Percentiles rank a stretch among this genome's conserved stretches.
Evolutionary conservation across 306 rosid species (phyloP).

Genomic region (Urtica urens): DNA sequence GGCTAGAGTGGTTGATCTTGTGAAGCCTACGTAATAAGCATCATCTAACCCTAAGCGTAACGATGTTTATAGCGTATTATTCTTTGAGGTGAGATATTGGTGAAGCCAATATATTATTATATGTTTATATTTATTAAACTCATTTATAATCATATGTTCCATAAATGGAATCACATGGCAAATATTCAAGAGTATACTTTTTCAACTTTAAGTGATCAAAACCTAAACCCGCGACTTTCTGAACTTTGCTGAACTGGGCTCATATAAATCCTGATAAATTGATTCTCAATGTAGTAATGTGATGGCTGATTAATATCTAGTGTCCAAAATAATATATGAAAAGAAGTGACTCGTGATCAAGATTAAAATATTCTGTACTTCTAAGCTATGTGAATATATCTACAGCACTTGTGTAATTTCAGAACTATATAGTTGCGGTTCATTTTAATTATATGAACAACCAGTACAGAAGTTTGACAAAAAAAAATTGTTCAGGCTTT

Average conservation of each 20-base stretch:
- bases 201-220: constrained; percentile 1
- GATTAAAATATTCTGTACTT: no score
- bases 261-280: neutral
- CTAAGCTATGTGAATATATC: no score
- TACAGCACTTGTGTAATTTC: no score
- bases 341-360: no score
- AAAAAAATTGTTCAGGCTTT: no score
- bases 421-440: no score
- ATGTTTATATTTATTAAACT: neutral
- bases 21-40: no score
- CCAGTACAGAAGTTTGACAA: no score
- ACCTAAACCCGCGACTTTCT: constrained; percentile 1
- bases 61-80: neutral
- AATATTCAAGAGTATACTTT: no score
- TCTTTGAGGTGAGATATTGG: neutral
- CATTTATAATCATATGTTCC: no score
- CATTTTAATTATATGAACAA: no score
- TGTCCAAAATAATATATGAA: no score
- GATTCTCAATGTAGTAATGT: neutral
- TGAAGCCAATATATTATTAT: neutral
- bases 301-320: neutral
- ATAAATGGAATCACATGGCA: constrained; percentile 9
- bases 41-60: neutral
- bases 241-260: neutral
- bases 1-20: constrained; percentile 11